Base-by-base conservation (phyloP, 805 yeast genomes). In the Maudiozyma pseudohumilis region DNA sequence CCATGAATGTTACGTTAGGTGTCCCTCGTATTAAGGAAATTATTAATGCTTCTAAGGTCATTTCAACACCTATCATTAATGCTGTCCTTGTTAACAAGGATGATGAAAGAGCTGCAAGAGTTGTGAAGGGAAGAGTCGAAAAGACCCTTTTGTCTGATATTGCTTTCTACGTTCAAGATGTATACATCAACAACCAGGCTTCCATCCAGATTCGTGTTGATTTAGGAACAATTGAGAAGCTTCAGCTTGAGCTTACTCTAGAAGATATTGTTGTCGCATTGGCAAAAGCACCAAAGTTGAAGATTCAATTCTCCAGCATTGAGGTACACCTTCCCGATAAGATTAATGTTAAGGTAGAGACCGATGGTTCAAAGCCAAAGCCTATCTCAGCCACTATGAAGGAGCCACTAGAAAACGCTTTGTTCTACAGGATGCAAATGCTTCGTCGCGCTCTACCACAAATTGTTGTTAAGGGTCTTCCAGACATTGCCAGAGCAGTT, bases 1-100 rank as follows among this genome's bases (percentile, higher is more conserved):
- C 95, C 33, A 92, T 89, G 96, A 92, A 92, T 68, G 95, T 89
- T 47, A 92, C 98, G 0, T 74, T 92, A 49, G 98, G 98, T 75
- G 98, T 92, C 37, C 98, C 98, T 35, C 96, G 98, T 74, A 89
- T 92, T 59, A 92, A 92, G 65, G 98, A 92, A 69, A 92, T 92
- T 60, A 92, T 92, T 60, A 92, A 92, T 60, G 98, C 98, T 3
- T 84, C 96, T 15, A 92, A 92, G 60, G 75, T 77, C 15, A 92
- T 92, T 50, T 85, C 95, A 6, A 92, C 98, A 6, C 98, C 98
- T 2, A 92, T 92, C 56, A 92, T 92, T 56, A 87, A 89, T 49
- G 94, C 96, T 2, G 87, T 82, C 8, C 69, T 92, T 48, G 97
- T 88, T 5, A 92, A 92, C 53, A 88, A 85, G 52, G 75, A 77